These are phyloP conservation scores for Usnea hakonensis DNA, from an alignment of 495 filamentous ascomycete species.

Conservation along the genomic window DNA sequence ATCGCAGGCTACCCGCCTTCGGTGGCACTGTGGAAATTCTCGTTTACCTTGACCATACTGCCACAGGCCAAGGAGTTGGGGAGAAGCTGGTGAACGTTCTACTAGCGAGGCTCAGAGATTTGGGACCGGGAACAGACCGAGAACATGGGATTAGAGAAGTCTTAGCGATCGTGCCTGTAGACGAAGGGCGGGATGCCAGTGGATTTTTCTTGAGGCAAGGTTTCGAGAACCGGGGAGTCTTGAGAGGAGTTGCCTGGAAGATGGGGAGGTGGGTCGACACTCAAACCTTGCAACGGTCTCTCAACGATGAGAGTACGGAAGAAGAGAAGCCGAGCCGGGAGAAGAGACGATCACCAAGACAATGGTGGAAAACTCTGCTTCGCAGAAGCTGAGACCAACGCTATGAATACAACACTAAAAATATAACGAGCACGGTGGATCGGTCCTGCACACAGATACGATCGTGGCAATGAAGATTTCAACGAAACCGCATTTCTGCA, in stretches of 20 bases:
- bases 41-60: slow-evolving; percentile 27
- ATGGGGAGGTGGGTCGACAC: slow-evolving; percentile 7
- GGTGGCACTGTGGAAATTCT: slow-evolving; percentile 29
- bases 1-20: slow-evolving; percentile 22
- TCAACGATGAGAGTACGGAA: background rate
- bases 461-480: background rate
- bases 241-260: slow-evolving; percentile 26
- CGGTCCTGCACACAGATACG: background rate
- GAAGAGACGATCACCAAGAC: background rate
- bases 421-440: background rate
- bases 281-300: background rate
- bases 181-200: slow-evolving; percentile 24
- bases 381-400: background rate
- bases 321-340: background rate
- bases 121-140: slow-evolving; percentile 1
- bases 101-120: slow-evolving; percentile 6
- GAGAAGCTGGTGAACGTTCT: slow-evolving; percentile 20
- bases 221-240: slow-evolving; percentile 26
- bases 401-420: no score
- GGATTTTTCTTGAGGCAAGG: slow-evolving; percentile 26
- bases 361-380: background rate
- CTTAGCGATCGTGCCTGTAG: slow-evolving; percentile 28
- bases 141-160: slow-evolving; percentile 23
- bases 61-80: slow-evolving; percentile 22
- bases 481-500: background rate